Conservation (phyloP, 306 rosid genomes). For the Glycine soja region DNA sequence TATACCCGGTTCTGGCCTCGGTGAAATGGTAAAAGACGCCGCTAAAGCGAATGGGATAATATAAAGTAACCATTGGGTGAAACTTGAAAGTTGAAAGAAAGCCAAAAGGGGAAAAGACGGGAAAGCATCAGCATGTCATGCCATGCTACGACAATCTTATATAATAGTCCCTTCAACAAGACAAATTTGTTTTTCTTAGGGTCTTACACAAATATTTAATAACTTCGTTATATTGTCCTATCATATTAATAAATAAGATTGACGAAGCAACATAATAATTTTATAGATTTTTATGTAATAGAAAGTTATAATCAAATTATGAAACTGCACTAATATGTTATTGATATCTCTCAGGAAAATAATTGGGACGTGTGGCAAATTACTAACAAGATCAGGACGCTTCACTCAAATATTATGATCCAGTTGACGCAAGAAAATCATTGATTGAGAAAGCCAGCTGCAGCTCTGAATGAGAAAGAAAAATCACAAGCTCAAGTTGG, state of each 20-base stretch:
- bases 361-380: too few relatives aligned
- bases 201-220: background rate
- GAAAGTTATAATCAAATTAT: too few relatives aligned
- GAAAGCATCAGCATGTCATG: background rate
- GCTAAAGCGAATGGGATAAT: constrained; percentile 11
- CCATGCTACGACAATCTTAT: background rate
- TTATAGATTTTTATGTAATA: too few relatives aligned
- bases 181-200: background rate
- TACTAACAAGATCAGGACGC: too few relatives aligned
- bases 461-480: too few relatives aligned
- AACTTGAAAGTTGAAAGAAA: background rate
- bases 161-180: background rate
- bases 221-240: background rate
- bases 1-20: constrained; percentile 18
- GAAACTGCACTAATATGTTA: too few relatives aligned
- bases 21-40: constrained; percentile 46
- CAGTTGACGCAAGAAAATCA: too few relatives aligned
- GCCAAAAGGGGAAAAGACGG: background rate
- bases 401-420: too few relatives aligned
- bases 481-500: too few relatives aligned
- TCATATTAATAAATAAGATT: background rate
- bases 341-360: too few relatives aligned
- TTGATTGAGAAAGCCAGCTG: too few relatives aligned
- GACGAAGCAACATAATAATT: too few relatives aligned
- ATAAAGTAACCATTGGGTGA: background rate